Evolutionary conservation across 164 flowering plant genomes (phyloP).

Genomic region (Annona squamosa): DNA sequence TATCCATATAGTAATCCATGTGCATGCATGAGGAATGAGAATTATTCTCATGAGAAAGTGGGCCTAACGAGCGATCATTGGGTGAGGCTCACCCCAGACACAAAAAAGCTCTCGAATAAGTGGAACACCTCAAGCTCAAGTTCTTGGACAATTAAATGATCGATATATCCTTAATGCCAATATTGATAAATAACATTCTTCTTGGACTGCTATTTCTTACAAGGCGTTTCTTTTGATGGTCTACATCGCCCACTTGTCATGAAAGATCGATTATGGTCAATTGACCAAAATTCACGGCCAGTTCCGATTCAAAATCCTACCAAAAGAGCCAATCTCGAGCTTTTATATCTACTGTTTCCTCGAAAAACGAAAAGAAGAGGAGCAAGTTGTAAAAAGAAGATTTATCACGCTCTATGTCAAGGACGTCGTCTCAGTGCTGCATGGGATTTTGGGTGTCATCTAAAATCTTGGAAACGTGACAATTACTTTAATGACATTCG

Average conservation of each 20-base stretch:
- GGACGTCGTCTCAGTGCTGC: neutral
- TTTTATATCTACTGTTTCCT: slow-evolving; percentile 12
- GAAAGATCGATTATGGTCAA: neutral
- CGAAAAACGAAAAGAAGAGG: slow-evolving; percentile 9
- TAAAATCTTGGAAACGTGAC: neutral
- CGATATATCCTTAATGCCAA: too few relatives aligned
- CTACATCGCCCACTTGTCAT: neutral
- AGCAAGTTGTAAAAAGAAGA: neutral
- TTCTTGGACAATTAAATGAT: too few relatives aligned
- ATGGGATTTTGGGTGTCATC: neutral
- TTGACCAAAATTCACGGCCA: neutral
- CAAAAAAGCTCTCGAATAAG: too few relatives aligned
- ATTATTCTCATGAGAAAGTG: too few relatives aligned
- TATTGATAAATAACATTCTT: too few relatives aligned
- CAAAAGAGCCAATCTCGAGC: slow-evolving; percentile 20
- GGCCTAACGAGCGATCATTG: too few relatives aligned
- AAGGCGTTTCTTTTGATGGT: neutral
- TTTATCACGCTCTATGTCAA: slow-evolving; percentile 1
- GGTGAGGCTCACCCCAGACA: too few relatives aligned
- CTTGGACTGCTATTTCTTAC: too few relatives aligned
- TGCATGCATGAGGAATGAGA: too few relatives aligned
- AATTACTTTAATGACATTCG: neutral
- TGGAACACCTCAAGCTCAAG: too few relatives aligned
- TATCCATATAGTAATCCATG: too few relatives aligned
- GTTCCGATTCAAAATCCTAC: slow-evolving; percentile 10